Conservation (phyloP, 75 land plant species). For the Selaginella tamariscina region DNA sequence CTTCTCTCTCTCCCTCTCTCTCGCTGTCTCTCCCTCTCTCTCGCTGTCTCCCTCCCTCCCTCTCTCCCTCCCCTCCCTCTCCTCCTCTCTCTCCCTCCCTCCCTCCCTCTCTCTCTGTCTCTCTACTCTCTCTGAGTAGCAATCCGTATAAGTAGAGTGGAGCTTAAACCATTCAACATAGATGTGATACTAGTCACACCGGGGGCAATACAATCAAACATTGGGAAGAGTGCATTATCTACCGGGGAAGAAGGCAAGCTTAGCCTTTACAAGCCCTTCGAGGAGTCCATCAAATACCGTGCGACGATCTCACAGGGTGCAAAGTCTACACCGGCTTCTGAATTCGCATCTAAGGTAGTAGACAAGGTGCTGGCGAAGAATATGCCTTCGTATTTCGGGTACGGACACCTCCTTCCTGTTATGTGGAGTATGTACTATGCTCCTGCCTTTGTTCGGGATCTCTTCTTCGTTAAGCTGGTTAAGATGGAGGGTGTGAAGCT, state of each 20-base stretch:
- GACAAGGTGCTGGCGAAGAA: constrained; percentile 42
- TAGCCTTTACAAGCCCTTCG: constrained; percentile 61
- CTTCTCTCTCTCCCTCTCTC: no score
- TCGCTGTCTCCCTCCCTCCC: no score
- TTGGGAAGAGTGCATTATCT: constrained; percentile 36
- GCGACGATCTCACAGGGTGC: constrained; percentile 40
- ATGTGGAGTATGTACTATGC: constrained; percentile 42
- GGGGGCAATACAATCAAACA: constrained; percentile 64
- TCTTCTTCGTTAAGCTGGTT: constrained; percentile 17
- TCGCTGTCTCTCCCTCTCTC: no score
- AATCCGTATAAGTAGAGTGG: no score
- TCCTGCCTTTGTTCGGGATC: constrained; percentile 53
- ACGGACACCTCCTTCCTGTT: constrained; percentile 41
- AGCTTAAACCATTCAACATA: constrained; percentile 58
- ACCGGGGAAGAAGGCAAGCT: constrained; percentile 17
- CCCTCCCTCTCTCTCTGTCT: no score
- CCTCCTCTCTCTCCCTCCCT: no score
- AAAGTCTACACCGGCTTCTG: constrained; percentile 55
- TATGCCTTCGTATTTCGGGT: constrained; percentile 52
- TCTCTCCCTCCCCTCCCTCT: no score
- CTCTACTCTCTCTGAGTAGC: no score
- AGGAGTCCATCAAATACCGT: constrained; percentile 36
- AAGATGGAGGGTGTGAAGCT: neutral
- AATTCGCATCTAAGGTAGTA: constrained; percentile 66
- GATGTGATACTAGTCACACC: constrained; percentile 71